Evolutionary conservation across 352 stramenopile genomes (phyloP).

Genomic region (Pythium volutum): DNA sequence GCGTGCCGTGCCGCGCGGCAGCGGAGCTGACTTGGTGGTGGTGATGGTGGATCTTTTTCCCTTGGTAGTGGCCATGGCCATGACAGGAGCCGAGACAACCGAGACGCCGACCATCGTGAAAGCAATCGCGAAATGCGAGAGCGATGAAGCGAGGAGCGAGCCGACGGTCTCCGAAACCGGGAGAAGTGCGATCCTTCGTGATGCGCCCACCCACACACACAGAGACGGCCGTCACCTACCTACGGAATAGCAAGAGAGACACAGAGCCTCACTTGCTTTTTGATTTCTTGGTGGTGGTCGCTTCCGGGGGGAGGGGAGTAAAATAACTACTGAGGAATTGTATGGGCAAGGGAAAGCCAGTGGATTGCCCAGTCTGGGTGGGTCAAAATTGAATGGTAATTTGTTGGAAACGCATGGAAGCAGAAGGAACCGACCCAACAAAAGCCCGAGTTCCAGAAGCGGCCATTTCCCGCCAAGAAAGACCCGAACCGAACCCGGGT

Average conservation of each 20-base stretch:
- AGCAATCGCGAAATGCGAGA: neutral
- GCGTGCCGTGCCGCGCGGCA: conserved; percentile 5
- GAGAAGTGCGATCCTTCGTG: neutral
- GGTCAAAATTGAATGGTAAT: conserved; percentile 3
- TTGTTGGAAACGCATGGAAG: neutral
- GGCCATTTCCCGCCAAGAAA: neutral
- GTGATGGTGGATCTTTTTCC: neutral
- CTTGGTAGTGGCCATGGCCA: conserved; percentile 6
- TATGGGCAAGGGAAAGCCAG: conserved; percentile 28
- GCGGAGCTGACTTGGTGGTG: conserved; percentile 18
- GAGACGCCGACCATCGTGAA: conserved; percentile 18
- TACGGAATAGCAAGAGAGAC: neutral
- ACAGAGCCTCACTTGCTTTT: neutral
- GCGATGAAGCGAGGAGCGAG: neutral
- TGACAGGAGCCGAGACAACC: conserved; percentile 5
- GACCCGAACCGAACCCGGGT: conserved; percentile 1
- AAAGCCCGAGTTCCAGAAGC: conserved; percentile 6
- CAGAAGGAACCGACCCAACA: conserved; percentile 5
- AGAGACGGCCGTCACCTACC: neutral
- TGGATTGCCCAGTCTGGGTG: neutral
- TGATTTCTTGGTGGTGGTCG: neutral
- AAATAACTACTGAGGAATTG: conserved; percentile 40
- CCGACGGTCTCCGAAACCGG: neutral
- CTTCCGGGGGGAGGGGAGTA: conserved; percentile 27
- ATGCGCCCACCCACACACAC: neutral